Conservation (phyloP, 257 asterid genomes). For the Jacaranda copaia region DNA sequence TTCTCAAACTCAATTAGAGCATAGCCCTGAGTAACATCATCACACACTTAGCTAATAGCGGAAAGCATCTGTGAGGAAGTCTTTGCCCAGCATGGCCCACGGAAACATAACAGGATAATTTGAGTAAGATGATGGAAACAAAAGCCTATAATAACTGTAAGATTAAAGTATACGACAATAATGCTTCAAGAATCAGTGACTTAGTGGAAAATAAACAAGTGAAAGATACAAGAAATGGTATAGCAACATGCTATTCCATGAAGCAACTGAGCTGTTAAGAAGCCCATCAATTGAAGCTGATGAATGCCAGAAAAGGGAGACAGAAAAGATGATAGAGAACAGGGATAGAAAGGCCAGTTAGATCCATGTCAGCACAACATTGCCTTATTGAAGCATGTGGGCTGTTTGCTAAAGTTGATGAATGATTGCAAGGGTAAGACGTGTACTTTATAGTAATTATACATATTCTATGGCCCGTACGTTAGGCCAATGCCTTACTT, state of each 20-base stretch:
- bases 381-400: neutral
- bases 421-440: neutral
- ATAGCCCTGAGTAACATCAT: constrained; percentile 57
- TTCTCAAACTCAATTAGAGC: constrained; percentile 77
- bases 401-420: neutral
- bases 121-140: neutral
- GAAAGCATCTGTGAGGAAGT: neutral
- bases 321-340: too few species aligned
- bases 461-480: neutral
- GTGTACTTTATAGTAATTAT: neutral
- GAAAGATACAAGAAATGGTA: neutral
- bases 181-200: neutral
- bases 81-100: neutral
- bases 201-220: neutral
- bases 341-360: neutral
- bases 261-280: neutral
- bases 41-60: neutral
- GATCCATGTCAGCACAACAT: neutral
- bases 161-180: neutral
- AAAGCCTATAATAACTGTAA: neutral
- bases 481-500: neutral
- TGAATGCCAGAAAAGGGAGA: neutral
- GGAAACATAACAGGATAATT: neutral
- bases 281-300: neutral
- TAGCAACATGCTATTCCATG: neutral